Percentiles rank a stretch among this genome's conserved stretches.
Conservation (phyloP, 169 alveolate species). For the Plasmodium gaboni region DNA sequence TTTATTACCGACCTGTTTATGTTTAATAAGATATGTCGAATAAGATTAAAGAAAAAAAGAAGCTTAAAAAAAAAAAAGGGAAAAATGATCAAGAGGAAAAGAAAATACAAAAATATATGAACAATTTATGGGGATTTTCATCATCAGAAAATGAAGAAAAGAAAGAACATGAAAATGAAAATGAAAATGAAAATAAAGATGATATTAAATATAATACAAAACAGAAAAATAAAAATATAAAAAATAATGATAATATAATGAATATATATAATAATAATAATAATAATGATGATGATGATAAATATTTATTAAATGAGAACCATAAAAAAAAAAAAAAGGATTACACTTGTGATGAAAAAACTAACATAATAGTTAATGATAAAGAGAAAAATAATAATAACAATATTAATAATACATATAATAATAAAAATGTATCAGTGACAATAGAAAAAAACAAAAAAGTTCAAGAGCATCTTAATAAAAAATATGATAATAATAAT, state of each 20-base stretch:
- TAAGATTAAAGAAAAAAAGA: not conserved
- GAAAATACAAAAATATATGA: slow-evolving; percentile 38
- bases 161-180: not conserved
- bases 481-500: not conserved
- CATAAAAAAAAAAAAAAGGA: not conserved
- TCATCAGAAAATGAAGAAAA: slow-evolving; percentile 2
- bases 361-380: not conserved
- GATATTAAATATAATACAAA: not conserved
- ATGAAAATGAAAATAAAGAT: not conserved
- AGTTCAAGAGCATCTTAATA: not conserved
- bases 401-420: not conserved
- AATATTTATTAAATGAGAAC: not conserved
- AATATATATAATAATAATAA: not conserved
- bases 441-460: not conserved
- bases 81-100: not conserved
- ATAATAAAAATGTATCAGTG: not conserved
- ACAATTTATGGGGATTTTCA: slow-evolving; percentile 57
- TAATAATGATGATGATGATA: not conserved
- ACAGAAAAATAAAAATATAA: not conserved
- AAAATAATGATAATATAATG: not conserved
- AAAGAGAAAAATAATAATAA: not conserved
- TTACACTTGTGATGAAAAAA: not conserved
- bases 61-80: not conserved
- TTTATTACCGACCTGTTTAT: not conserved
- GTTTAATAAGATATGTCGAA: not conserved